Conservation (phyloP, 139 green algal genomes). For the Mesotaenium endlicherianum region DNA sequence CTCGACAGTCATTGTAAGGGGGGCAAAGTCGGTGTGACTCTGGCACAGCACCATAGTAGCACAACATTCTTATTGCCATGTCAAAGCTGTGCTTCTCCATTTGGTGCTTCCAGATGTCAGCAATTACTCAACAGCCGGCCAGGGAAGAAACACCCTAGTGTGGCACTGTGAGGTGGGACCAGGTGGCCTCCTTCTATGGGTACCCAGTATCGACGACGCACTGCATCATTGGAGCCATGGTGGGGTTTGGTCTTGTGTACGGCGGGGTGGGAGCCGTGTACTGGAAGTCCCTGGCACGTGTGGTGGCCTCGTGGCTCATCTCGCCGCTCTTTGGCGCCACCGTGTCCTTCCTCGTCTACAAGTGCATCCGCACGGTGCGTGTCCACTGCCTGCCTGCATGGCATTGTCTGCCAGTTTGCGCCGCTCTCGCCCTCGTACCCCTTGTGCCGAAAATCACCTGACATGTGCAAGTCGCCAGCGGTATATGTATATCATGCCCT, state of each 20-base stretch:
- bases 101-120: too few relatives aligned
- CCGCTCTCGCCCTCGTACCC: not conserved
- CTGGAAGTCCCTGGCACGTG: conserved; percentile 27
- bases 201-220: conserved; percentile 47
- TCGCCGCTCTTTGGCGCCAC: conserved; percentile 38
- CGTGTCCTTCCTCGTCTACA: conserved; percentile 41
- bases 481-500: too few relatives aligned
- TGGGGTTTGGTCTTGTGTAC: conserved; percentile 39
- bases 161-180: too few relatives aligned
- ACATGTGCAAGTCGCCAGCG: too few relatives aligned
- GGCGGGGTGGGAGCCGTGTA: conserved; percentile 24
- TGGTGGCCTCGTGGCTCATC: conserved; percentile 45
- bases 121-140: too few relatives aligned
- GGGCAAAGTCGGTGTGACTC: too few relatives aligned
- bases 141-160: too few relatives aligned
- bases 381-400: not conserved
- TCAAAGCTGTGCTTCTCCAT: too few relatives aligned
- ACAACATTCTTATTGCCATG: too few relatives aligned
- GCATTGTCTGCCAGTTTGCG: not conserved
- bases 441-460: too few relatives aligned
- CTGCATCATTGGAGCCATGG: conserved; percentile 42
- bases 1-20: too few relatives aligned
- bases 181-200: conserved; percentile 35
- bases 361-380: conserved; percentile 31
- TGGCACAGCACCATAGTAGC: too few relatives aligned